A percentile compares a stretch with the other conserved stretches of the same genome.
phyloP scores from a whole-genome alignment of 1,284 basidiomycete genomes.

The Cryptococcus hybrid region DNA sequence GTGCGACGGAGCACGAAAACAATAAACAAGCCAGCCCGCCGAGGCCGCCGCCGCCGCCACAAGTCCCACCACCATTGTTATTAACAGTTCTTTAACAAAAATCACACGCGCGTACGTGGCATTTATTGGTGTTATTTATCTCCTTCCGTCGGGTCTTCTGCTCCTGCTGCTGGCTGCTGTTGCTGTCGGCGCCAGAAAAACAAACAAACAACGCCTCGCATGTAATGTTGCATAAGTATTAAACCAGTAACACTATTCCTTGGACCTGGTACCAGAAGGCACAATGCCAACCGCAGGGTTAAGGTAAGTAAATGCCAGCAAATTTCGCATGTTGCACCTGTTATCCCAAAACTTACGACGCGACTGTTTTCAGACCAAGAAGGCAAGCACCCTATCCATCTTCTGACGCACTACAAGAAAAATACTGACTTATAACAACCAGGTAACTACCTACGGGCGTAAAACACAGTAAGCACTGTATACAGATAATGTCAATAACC shows the following conservation, averaged over 20 bases:
- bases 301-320: slow-evolving; percentile 22
- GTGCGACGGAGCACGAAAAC: background rate
- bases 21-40: background rate
- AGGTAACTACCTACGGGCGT: slow-evolving; percentile 47
- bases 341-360: no score
- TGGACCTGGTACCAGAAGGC: background rate
- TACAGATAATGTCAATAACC: no score
- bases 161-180: no score
- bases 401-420: background rate
- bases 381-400: slow-evolving; percentile 20
- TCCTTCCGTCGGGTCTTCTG: no score
- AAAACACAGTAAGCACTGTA: slow-evolving; percentile 32
- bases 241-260: no score
- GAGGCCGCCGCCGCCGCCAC: background rate
- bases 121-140: slow-evolving; percentile 1
- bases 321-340: no score
- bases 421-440: background rate
- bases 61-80: background rate
- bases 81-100: background rate
- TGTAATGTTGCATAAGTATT: no score
- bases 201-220: background rate
- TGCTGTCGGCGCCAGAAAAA: slow-evolving; percentile 7
- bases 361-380: slow-evolving; percentile 44
- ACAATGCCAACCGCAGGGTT: slow-evolving; percentile 28
- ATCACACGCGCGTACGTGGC: background rate